Evolutionary conservation across 1,284 basidiomycete species (phyloP).

Genomic region (Sanghuangporus weigelae): DNA sequence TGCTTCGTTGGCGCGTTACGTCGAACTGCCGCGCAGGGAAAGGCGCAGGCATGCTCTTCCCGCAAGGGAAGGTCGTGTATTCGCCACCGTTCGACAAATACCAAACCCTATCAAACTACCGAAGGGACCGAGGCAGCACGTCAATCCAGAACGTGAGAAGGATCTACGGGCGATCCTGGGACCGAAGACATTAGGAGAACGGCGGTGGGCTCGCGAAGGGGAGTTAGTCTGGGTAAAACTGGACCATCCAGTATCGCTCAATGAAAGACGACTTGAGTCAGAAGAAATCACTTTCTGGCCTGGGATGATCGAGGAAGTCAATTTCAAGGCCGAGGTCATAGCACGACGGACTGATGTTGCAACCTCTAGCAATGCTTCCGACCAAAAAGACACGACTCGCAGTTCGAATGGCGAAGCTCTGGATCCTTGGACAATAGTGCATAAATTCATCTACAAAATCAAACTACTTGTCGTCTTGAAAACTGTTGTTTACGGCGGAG

Average conservation of each 20-base stretch:
- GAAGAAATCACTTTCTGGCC: conserved; percentile 65
- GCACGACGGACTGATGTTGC: not conserved
- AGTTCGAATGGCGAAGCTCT: conserved; percentile 1
- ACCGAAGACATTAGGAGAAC: conserved; percentile 29
- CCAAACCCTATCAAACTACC: conserved; percentile 37
- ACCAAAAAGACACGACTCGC: not conserved
- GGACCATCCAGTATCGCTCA: conserved; percentile 41
- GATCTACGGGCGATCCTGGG: conserved; percentile 52
- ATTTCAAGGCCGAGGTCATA: conserved; percentile 36
- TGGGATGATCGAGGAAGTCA: conserved; percentile 55
- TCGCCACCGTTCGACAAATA: conserved; percentile 51
- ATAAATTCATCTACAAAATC: conserved; percentile 55
- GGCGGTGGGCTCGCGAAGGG: conserved; percentile 57
- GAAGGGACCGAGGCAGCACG: conserved; percentile 42
- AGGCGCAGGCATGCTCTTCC: not conserved
- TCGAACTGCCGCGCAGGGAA: not conserved
- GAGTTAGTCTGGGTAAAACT: conserved; percentile 74
- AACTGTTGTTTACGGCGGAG: conserved; percentile 41
- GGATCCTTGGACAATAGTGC: conserved; percentile 51
- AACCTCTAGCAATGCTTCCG: not conserved
- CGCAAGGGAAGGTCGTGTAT: conserved; percentile 22
- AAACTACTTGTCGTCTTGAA: conserved; percentile 55
- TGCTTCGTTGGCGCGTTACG: conserved; percentile 2
- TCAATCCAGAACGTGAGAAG: conserved; percentile 51
- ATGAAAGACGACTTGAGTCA: conserved; percentile 29